Conservation (phyloP, 2,329 filamentous ascomycete species). For the Boeremia exigua region DNA sequence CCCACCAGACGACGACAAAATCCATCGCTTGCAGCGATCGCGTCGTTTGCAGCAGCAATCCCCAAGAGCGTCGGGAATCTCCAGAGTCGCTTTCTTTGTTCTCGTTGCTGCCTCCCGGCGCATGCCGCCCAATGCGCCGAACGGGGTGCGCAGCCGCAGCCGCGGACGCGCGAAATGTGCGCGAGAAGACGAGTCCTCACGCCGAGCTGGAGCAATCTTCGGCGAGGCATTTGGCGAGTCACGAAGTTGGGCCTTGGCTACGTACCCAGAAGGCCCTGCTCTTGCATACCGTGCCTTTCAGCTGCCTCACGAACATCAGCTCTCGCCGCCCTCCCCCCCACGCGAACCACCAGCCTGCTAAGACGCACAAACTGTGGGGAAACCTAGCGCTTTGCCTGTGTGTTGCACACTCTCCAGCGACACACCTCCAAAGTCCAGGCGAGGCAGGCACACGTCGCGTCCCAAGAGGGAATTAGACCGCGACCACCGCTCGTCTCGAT, state of each 20-base stretch:
- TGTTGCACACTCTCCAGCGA: not conserved
- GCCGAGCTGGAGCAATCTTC: slow-evolving; percentile 1
- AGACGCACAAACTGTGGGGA: not conserved
- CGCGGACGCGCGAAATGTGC: not conserved
- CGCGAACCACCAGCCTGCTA: not conserved
- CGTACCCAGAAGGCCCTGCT: not conserved
- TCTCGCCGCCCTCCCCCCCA: not conserved
- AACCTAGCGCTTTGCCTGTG: not conserved
- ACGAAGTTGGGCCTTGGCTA: not conserved
- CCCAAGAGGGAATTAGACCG: not conserved
- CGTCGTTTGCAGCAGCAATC: not conserved
- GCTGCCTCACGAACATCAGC: not conserved
- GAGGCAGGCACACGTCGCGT: not conserved
- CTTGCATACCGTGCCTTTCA: not conserved
- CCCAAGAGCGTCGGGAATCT: not conserved
- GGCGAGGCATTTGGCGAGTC: not conserved
- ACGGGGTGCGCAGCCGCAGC: not conserved
- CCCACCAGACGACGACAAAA: not conserved
- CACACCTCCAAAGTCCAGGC: not conserved
- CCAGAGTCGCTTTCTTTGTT: not conserved
- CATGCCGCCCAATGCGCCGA: not conserved
- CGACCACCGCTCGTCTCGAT: not conserved
- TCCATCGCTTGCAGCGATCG: not conserved
- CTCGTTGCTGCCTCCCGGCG: not conserved
- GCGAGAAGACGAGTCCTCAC: not conserved